Evolutionary conservation across 1,139 yeast species (phyloP).

Genomic region (Magnusiomyces suaveolens): DNA sequence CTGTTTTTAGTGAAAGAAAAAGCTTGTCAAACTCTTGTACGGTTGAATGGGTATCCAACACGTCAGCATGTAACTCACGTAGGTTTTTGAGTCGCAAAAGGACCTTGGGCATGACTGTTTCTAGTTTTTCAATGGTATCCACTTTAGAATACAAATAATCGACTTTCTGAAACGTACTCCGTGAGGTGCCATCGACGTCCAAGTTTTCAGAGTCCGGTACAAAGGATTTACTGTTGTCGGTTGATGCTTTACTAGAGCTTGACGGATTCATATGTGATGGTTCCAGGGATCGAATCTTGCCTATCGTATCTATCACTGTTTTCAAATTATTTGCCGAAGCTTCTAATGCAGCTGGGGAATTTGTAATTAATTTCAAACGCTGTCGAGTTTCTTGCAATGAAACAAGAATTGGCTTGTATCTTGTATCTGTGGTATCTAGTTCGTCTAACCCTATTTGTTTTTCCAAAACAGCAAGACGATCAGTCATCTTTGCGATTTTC

Average conservation of each 20-base stretch:
- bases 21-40: slow-evolving; percentile 12
- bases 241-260: neutral
- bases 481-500: slow-evolving; percentile 4
- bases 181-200: neutral
- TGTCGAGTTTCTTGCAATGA: slow-evolving; percentile 9
- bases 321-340: slow-evolving; percentile 8
- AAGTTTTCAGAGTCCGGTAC: neutral
- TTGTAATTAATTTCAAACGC: slow-evolving; percentile 8
- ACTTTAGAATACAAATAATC: slow-evolving; percentile 7
- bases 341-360: slow-evolving; percentile 10
- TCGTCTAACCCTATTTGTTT: slow-evolving; percentile 7
- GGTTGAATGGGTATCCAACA: slow-evolving; percentile 2
- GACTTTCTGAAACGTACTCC: slow-evolving; percentile 3
- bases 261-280: neutral
- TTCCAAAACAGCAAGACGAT: slow-evolving; percentile 6
- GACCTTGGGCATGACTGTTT: slow-evolving; percentile 10
- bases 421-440: slow-evolving; percentile 2
- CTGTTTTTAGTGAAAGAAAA: slow-evolving; percentile 7
- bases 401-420: slow-evolving; percentile 6
- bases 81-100: slow-evolving; percentile 9
- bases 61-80: slow-evolving; percentile 12
- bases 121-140: slow-evolving; percentile 5
- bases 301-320: slow-evolving; percentile 3
- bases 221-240: neutral
- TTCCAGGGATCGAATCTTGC: slow-evolving; percentile 1